phyloP scores from a whole-genome alignment of 345 rosid species.

The Brassica incana region DNA sequence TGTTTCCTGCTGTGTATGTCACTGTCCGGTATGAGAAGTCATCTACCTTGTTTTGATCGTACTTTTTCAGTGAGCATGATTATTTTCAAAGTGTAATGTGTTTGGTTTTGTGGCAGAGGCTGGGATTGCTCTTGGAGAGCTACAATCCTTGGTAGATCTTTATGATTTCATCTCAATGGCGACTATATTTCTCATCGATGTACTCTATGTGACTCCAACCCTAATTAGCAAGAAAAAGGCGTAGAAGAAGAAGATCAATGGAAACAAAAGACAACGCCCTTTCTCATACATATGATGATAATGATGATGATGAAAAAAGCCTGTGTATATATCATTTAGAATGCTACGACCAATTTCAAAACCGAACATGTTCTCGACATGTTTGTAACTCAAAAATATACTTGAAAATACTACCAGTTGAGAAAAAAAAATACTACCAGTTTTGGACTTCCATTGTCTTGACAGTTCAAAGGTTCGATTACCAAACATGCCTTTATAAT shows the following conservation, averaged over 20 bases:
- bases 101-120: constrained; percentile 51
- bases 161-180: constrained; percentile 84
- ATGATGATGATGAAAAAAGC: constrained; percentile 1
- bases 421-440: background rate
- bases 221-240: constrained; percentile 57
- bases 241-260: constrained; percentile 33
- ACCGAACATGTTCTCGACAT: background rate
- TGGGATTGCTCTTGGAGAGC: constrained; percentile 86
- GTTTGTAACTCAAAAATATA: background rate
- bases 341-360: background rate
- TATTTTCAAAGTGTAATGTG: background rate
- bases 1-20: constrained; percentile 87
- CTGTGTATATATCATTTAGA: background rate
- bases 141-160: constrained; percentile 80
- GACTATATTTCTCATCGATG: constrained; percentile 70
- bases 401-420: background rate
- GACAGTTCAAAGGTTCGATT: background rate
- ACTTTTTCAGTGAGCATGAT: background rate
- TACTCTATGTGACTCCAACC: constrained; percentile 72
- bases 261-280: constrained; percentile 17
- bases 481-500: background rate
- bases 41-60: background rate
- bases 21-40: constrained; percentile 62
- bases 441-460: background rate
- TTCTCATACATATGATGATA: background rate